Evolutionary conservation across 345 rosid genomes (phyloP), one percentile per base, ranked within the genome.

Genomic region (Angophora floribunda): DNA sequence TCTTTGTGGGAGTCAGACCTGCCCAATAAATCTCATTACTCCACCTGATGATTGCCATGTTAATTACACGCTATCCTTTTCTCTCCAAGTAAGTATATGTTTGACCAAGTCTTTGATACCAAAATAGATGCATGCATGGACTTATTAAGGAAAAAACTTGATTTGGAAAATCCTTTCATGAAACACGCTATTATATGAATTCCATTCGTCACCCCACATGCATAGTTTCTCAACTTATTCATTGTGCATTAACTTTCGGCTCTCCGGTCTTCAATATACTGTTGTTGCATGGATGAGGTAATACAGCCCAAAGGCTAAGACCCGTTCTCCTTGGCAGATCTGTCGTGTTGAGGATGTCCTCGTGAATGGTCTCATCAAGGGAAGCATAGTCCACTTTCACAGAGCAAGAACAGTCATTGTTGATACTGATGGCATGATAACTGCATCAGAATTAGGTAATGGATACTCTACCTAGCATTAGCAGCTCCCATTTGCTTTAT

Each of bases 1-100:
- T 86, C 95, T 96, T 86, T 98, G 99, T 90, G 94, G 91, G 89
- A 96, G 94, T 87, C 94, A 93, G 88, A 90, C 94, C 91, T 98
- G 99, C 90, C 99, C 99, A 53, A 90, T 91, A 75, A 99, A 98
- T 93, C 94, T 98, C 91, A 94, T 96, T 88, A 95, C 94, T 92
- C 99, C 99, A 86, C 99, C 98, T 53, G 99, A 98, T 92, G 99
- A 98, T 91, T 98, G 99, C 92, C 99, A 97, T 95, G 98, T 96
- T 89, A 98, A 98, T 89, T 96, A 95, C 90, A 96, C 99, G 28
- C 91, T 98, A 85, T 94, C 99, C 36, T 98, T 96, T 93, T 96
- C 99, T 53, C 94, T 98, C 90, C 99, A 96, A 93, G 99, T 97
- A 93, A 90, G 93, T 80, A 63, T 85, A 26, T n/a, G 51, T 61